Base-by-base conservation (phyloP, 2,329 filamentous ascomycete genomes). In the Colletotrichum musicola region DNA sequence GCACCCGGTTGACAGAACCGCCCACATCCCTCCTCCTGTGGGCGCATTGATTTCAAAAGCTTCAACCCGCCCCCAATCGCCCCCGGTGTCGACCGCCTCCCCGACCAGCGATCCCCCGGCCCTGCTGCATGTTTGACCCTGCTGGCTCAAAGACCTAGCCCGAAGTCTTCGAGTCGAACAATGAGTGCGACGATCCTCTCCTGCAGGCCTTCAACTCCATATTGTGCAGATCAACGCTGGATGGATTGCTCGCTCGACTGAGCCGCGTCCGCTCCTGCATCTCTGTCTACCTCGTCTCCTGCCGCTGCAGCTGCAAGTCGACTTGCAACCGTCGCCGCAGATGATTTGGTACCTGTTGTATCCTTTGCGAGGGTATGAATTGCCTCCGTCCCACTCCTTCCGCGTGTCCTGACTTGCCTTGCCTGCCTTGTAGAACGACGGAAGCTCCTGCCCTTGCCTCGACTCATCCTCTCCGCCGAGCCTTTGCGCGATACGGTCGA, bases 321-420 rank as follows among this genome's bases (percentile, higher is more conserved):
- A 60, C 64, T 70, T 70, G 64, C 59, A 70, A 65, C 47, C 46
- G 42, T 68, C 60, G 70, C 70, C 70, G 64, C 64, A 68, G 75
- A 89, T 93, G 91, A 91, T 93, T 81, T 93, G 91, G 91, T 93
- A 92, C 82, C 81, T 94, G 59, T 82, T 94, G 72, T 94, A 92
- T 82, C 92, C 92, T 76, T 84, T 94, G 73, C 87, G 92, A 86
- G 91, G 92, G 91, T 93, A 81, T 79, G 90, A 86, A 51, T 46
- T 56, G 38, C 27, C 40, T 54, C 61, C 61, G 58, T 30, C 64
- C 61, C 22, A 10, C 62, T 66, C 30, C 7, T 61, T 58, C 54
- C 57, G 40, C 54, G 42, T 56, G 30, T 49, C 18, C 50, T 61
- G 50, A 68, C 65, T 55, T 18, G 47, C 50, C 65, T 55, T 18